Evolutionary conservation across 805 yeast genomes (phyloP), one percentile per base, ranked within the genome.

Genomic region (Kregervanrija pseudodelftensis): DNA sequence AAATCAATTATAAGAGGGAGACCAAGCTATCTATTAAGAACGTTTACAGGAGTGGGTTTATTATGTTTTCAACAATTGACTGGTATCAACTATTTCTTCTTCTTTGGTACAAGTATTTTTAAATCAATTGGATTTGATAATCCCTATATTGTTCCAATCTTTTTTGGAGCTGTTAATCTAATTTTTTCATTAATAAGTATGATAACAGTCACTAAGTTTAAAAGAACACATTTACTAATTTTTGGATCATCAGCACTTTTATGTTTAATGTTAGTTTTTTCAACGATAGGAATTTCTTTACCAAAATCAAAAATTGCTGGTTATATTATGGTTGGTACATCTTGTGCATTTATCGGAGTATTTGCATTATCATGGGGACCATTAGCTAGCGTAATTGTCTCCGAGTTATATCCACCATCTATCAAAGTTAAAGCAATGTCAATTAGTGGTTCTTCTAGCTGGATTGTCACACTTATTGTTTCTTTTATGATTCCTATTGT

Each of bases 291-390:
- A 11, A 64, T 76, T 3, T 66, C 69, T 44, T 57, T 67, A 11
- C 58, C 69, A 36, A 53, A 35, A 14, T 41, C 54, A 45, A 59
- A 47, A 39, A 68, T 76, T 33, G 81, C 81, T 42, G 57, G 67
- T 32, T 70, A 72, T 3, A 69, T 80, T 76, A 76, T 83, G 57
- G 70, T 72, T 43, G 63, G 79, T 35, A 70, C 84, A 4, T 78
- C 87, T 58, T 61, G 64, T 43, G 55, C 74, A 34, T 83, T 76
- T 61, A 79, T 83, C 42, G 70, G 76, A 51, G 70, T 70, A 46
- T 83, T 84, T 63, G 86, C 89, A 2, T 66, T 79, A 16, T 77
- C 85, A 11, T 80, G 87, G 82, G 90, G 89, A 3, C 87, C 89
- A 33, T 75, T 84, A 47, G 72, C 79, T n/a, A 77, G 75, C 61